Evolutionary conservation across 2,329 filamentous ascomycete genomes (phyloP), one percentile per base, ranked within the genome.

Genomic region (Microsporum canis): DNA sequence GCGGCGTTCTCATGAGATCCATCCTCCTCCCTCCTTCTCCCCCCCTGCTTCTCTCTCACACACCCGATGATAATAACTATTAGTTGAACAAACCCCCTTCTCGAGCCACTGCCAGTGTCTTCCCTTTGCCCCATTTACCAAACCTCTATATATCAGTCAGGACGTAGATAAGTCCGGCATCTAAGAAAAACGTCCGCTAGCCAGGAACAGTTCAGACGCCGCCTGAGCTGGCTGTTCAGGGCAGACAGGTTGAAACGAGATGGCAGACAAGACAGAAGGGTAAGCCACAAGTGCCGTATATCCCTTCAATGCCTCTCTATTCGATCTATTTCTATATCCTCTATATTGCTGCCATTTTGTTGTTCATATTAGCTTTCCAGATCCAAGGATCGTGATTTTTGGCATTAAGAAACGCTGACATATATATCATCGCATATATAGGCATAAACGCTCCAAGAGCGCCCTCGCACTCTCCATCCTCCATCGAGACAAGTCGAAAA

Each of bases 401-500:
- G 27, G 38, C 43, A 63, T 58, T 56, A 5, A 41, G 5, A 12
- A 33, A 57, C 34, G 60, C 43, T 39, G 31, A 38, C 31, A n/a
- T 36, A 53, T 45, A 43, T 17, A 33, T 39, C 64, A 60, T n/a
- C 39, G 14, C 17, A 14, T 5, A 43, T 43, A 60, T 65, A 75
- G 73, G 63, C 79, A 80, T 67, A 83, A 81, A 72, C 79, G 81
- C 64, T 80, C 77, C 62, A 82, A 79, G 68, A 80, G 79, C 64
- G 72, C 77, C 56, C 73, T 83, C 63, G 79, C 81, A 55, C 77
- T 81, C 63, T 79, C 81, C 38, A 71, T 84, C 27, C 73, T 84
- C 57, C 77, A 80, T 66, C 79, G 80, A 62, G 79, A 80, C 61
- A 79, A 77, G 62, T 77, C 75, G 64, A 79, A 76, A 63, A 70